Base-by-base conservation (phyloP, 768 basidiomycete genomes). In the Aureoboletus auriporus region DNA sequence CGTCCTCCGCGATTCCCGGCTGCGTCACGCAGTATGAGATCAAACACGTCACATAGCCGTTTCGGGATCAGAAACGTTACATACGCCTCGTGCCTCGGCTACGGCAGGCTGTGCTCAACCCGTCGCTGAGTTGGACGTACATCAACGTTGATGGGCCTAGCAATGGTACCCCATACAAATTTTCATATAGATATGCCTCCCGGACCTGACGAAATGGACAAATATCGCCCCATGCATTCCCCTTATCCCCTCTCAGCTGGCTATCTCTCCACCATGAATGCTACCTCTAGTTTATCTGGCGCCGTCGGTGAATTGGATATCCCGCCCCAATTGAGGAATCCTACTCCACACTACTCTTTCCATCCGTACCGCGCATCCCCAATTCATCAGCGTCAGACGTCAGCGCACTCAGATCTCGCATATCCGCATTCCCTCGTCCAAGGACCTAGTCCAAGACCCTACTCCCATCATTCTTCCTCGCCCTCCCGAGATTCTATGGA, bases 221-320 rank as follows among this genome's bases (percentile, higher is more conserved):
- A 69, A 43, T 65, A 71, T 48, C 65, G 60, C 45, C 56, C 56
- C 57, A 60, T 60, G 58, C 52, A 58, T 43, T 61, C 65, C 38
- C 54, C 65, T 29, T 67, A 67, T 52, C 42, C 60, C 46, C 50
- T 70, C 56, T 51, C 64, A 47, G 50, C 67, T 51, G 47, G 66
- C 48, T 70, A 70, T 60, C 58, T 74, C 57, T 75, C 79, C 0
- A 68, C 62, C 60, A 75, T 75, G 42, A 77, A 73, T 46, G 55
- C 66, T 8, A 66, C 71, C 1, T 77, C 75, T 36, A 74, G 72
- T 54, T 69, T 88, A 48, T 78, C 77, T 26, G 82, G 82, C 49
- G 83, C 85, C 23, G 78, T 87, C 66, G 82, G 80, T 42, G 80
- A 83, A 42, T 50, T 72, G 26, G 67, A 71, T 63, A 60, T 74